Evolutionary conservation across 2,329 filamentous ascomycete species (phyloP).

Genomic region (Microdochium trichocladiopsis): DNA sequence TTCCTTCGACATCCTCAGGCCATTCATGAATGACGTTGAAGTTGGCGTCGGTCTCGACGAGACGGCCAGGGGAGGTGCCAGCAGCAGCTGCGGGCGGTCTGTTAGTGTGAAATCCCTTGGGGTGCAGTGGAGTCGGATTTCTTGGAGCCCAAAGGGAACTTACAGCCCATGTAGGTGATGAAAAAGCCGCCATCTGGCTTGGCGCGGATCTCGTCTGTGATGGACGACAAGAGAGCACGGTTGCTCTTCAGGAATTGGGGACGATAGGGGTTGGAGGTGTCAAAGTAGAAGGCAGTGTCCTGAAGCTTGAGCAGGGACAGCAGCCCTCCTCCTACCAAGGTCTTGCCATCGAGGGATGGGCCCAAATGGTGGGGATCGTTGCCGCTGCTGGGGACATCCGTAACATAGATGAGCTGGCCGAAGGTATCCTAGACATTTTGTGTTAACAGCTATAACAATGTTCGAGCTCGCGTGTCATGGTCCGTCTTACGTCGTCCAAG

Average conservation of each 20-base stretch:
- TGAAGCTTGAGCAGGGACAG: slow-evolving; percentile 53
- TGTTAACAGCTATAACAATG: neutral
- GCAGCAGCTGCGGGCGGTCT: slow-evolving; percentile 29
- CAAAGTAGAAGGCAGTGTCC: slow-evolving; percentile 57
- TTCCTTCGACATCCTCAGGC: slow-evolving; percentile 47
- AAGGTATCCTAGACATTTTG: slow-evolving; percentile 41
- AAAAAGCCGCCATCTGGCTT: slow-evolving; percentile 57
- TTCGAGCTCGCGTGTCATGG: slow-evolving; percentile 1
- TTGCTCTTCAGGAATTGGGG: slow-evolving; percentile 54
- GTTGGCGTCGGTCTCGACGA: slow-evolving; percentile 51
- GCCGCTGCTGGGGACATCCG: slow-evolving; percentile 50
- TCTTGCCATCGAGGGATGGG: slow-evolving; percentile 47
- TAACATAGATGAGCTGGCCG: slow-evolving; percentile 49
- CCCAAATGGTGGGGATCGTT: slow-evolving; percentile 56
- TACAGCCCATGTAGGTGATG: slow-evolving; percentile 54
- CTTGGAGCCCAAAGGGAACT: no score
- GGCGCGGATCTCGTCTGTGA: slow-evolving; percentile 55
- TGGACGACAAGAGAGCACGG: slow-evolving; percentile 49
- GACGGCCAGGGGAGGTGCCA: slow-evolving; percentile 50
- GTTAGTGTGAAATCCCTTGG: neutral
- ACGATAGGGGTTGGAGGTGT: slow-evolving; percentile 49
- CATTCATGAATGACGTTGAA: slow-evolving; percentile 57
- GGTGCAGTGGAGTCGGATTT: neutral
- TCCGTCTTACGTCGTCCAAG: slow-evolving; percentile 45
- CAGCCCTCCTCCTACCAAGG: slow-evolving; percentile 48